Evolutionary conservation across 1,284 basidiomycete species (phyloP), one percentile per base, ranked within the genome.

Genomic region (Ustilago shanxiensis): DNA sequence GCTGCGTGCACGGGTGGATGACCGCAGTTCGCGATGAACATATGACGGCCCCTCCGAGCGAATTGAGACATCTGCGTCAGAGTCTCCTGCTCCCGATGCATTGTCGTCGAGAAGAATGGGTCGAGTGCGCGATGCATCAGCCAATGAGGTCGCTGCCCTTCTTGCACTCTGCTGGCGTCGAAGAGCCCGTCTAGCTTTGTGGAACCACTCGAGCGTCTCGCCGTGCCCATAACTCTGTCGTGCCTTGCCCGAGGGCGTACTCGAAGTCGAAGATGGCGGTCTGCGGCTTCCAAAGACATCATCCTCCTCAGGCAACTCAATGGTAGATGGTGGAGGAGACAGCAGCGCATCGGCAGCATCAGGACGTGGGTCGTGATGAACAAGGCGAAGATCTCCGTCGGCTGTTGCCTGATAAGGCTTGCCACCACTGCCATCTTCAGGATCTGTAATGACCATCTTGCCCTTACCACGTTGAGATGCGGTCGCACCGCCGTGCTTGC

Each of bases 161-260:
- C 71, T 64, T 29, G 62, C 62, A 26, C 68, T 58, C 37, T 69
- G 66, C 56, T 76, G 73, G 5, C 66, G 72, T 58, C 59, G 62
- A 49, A 80, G 60, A 0, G 75, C 78, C 39, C 66, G 61, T 4
- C 78, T 61, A 22, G 78, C 75, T 37, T 72, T 74, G 66, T 80
- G 78, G 60, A 80, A 77, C 78, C 78, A 80, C 37, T 80, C 67
- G 11, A 77, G 72, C 49, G 75, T 77, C 69, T 77, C 68, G 33
- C 62, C 75, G 16, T 60, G 53, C 13, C 68, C 67, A 35, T 72
- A 71, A 24, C 37, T 57, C 41, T 66, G 65, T 45, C 62, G 47
- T 20, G 61, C 59, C 20, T 71, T 72, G 35, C 62, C 64, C 28
- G 65, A 57, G 2, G 39, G 62, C 9, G 59, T 61, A 50, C 66